phyloP scores from a whole-genome alignment of 1,139 yeast genomes.

The Oligophagozyma castellii region DNA sequence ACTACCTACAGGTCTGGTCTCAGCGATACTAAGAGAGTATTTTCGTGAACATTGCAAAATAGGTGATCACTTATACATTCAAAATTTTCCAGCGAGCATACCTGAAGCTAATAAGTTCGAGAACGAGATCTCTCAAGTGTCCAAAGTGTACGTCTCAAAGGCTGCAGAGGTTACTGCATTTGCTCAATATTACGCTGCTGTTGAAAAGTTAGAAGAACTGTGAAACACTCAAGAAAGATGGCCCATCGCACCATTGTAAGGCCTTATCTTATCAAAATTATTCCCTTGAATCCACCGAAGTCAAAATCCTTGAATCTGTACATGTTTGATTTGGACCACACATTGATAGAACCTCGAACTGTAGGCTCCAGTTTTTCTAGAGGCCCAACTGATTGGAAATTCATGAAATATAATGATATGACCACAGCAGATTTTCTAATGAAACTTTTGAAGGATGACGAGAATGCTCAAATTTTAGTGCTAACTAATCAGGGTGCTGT shows the following conservation, averaged over 20 bases:
- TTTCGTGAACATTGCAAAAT: conserved; percentile 29
- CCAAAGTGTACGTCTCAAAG: conserved; percentile 25
- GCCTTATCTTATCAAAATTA: conserved; percentile 19
- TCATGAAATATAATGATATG: conserved; percentile 11
- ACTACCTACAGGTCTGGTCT: conserved; percentile 44
- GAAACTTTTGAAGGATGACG: conserved; percentile 20
- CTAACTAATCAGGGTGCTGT: conserved; percentile 77
- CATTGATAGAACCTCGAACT: conserved; percentile 19
- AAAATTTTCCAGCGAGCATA: conserved; percentile 44
- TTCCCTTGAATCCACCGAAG: conserved; percentile 7
- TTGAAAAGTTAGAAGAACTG: conserved; percentile 29
- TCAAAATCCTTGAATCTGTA: conserved; percentile 8
- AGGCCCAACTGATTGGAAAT: conserved; percentile 21
- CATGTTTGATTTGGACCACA: conserved; percentile 24
- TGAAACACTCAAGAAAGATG: conserved; percentile 5
- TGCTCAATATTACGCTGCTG: conserved; percentile 47
- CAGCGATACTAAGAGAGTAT: conserved; percentile 41
- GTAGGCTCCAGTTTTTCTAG: conserved; percentile 14
- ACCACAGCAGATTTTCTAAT: conserved; percentile 10
- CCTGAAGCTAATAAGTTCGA: conserved; percentile 44
- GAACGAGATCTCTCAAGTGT: conserved; percentile 29
- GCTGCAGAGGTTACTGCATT: conserved; percentile 28
- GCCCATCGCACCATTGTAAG: conserved; percentile 18
- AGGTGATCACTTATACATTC: conserved; percentile 32
- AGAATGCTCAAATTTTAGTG: conserved; percentile 35